phyloP scores from a whole-genome alignment of 1,284 basidiomycete genomes.

The Gomphus bonarii region DNA sequence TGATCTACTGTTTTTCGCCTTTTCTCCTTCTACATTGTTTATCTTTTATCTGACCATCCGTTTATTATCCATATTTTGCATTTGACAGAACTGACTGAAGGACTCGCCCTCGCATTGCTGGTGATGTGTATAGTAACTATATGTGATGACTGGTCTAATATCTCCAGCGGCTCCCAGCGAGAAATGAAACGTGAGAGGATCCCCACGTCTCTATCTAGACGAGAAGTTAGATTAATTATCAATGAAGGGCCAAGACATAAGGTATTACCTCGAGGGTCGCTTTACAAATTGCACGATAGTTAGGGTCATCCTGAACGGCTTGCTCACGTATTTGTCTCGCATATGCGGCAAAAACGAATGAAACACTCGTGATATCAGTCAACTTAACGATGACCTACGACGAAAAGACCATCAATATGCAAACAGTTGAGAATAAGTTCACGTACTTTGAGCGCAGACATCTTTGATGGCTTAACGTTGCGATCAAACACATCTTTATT shows the following conservation, averaged over 20 bases:
- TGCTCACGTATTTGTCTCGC: neutral
- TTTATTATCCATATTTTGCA: too few relatives aligned
- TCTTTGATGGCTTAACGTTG: constrained; percentile 53
- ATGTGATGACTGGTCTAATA: too few relatives aligned
- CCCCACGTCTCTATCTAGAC: neutral
- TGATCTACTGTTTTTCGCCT: too few relatives aligned
- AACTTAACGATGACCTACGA: neutral
- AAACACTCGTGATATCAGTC: neutral
- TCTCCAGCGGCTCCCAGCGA: neutral
- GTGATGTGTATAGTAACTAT: too few relatives aligned
- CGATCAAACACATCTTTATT: constrained; percentile 41
- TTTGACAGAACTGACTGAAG: too few relatives aligned
- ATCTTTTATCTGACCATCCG: too few relatives aligned
- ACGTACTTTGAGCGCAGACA: constrained; percentile 38
- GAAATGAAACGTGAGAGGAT: neutral
- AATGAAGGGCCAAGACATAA: neutral
- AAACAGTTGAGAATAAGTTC: constrained; percentile 14
- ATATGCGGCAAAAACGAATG: neutral
- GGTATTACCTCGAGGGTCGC: neutral
- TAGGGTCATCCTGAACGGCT: neutral
- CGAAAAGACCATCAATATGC: neutral
- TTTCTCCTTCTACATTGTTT: too few relatives aligned
- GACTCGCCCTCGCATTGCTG: too few relatives aligned
- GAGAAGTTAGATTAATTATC: neutral
- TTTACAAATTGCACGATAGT: neutral